Conservation (phyloP, 805 yeast genomes). For the Candida ortonii region DNA sequence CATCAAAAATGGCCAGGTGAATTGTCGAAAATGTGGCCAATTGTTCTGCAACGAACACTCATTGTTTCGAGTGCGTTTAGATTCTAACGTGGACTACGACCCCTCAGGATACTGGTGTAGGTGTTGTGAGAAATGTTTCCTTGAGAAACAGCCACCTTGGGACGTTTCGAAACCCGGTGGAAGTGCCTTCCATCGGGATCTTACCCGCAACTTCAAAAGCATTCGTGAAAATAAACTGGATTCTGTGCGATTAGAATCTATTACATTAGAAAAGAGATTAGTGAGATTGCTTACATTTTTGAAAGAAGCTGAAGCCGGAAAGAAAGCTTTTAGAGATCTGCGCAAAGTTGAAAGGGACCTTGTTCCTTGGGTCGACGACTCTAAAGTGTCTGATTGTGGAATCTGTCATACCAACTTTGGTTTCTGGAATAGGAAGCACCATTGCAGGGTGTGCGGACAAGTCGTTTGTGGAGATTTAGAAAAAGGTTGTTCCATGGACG, state of each 20-base stretch:
- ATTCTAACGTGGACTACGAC: constrained; percentile 45
- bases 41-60: constrained; percentile 69
- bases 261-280: constrained; percentile 60
- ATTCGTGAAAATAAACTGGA: constrained; percentile 46
- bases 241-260: constrained; percentile 48
- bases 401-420: constrained; percentile 61
- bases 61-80: constrained; percentile 48
- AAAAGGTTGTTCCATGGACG: constrained; percentile 70
- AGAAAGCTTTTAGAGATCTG: constrained; percentile 9
- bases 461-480: constrained; percentile 70
- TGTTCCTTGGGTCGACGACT: constrained; percentile 66
- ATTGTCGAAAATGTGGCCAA: constrained; percentile 76
- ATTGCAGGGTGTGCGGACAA: constrained; percentile 84
- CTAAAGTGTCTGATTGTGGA: constrained; percentile 49
- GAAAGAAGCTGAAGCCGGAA: constrained; percentile 11
- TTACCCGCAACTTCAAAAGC: constrained; percentile 40
- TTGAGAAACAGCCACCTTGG: constrained; percentile 30
- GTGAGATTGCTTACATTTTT: constrained; percentile 36
- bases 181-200: constrained; percentile 35
- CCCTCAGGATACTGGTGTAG: constrained; percentile 64
- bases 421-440: constrained; percentile 69
- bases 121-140: constrained; percentile 65
- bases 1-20: constrained; percentile 54
- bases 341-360: constrained; percentile 44
- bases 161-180: constrained; percentile 5